Percentiles rank a stretch among this genome's conserved stretches.
These are phyloP conservation scores for Brettanomyces anomalus DNA, from an alignment of 805 yeast species.

Conservation along the genomic window DNA sequence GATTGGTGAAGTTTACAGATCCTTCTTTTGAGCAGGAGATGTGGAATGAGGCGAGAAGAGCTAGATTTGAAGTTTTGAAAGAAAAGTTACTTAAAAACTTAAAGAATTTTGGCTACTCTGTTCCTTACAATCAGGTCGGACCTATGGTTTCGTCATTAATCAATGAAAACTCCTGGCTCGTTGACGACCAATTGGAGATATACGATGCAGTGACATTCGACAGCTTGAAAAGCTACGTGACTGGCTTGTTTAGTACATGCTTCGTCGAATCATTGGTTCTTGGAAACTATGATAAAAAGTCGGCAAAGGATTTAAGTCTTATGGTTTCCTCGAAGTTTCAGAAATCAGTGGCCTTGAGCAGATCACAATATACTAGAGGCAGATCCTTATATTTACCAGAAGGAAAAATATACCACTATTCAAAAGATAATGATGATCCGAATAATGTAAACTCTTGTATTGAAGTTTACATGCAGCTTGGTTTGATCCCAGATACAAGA, in stretches of 20 bases:
- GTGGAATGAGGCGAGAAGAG: constrained; percentile 31
- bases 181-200: constrained; percentile 50
- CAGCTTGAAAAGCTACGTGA: constrained; percentile 31
- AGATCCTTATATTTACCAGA: constrained; percentile 35
- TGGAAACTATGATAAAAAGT: constrained; percentile 58
- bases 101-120: constrained; percentile 60
- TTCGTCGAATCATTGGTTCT: constrained; percentile 64
- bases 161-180: constrained; percentile 64
- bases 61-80: constrained; percentile 59
- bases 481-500: constrained; percentile 34
- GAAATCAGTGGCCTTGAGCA: constrained; percentile 28
- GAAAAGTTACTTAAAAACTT: constrained; percentile 54
- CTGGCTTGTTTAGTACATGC: constrained; percentile 46
- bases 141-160: constrained; percentile 51
- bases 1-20: constrained; percentile 36
- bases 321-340: constrained; percentile 27
- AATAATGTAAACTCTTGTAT: constrained; percentile 77
- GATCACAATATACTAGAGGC: constrained; percentile 34
- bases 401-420: constrained; percentile 35
- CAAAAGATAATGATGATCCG: constrained; percentile 46
- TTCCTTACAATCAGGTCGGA: constrained; percentile 74
- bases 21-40: constrained; percentile 12
- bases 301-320: constrained; percentile 42
- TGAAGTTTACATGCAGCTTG: constrained; percentile 68
- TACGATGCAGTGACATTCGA: constrained; percentile 39